These are phyloP conservation scores for Prunus campanulata DNA, from an alignment of 306 rosid genomes.

Conservation along the genomic window DNA sequence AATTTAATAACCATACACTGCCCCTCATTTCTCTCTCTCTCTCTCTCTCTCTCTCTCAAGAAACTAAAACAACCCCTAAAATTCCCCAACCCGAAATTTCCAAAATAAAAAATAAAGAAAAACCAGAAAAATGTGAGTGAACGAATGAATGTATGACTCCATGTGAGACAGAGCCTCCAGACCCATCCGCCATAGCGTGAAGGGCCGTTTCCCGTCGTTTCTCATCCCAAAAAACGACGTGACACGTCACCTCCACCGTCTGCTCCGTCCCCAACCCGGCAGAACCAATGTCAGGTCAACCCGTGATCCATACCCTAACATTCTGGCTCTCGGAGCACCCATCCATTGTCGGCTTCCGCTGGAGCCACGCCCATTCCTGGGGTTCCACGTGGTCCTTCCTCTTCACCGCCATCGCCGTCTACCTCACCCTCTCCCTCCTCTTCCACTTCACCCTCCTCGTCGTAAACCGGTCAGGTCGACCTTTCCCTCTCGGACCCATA, in stretches of 20 bases:
- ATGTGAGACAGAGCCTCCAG: neutral
- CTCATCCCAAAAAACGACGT: neutral
- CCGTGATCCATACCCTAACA: slow-evolving; percentile 30
- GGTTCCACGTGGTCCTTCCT: slow-evolving; percentile 95
- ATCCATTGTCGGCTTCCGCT: slow-evolving; percentile 69
- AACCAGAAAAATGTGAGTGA: neutral
- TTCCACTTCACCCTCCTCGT: slow-evolving; percentile 41
- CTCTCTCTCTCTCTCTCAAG: neutral
- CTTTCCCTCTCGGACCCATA: slow-evolving; percentile 71
- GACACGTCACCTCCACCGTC: slow-evolving; percentile 9
- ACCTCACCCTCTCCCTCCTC: slow-evolving; percentile 43
- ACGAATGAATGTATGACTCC: neutral
- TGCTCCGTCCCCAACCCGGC: slow-evolving; percentile 1
- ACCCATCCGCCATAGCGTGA: neutral
- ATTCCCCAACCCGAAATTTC: neutral
- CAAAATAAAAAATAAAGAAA: neutral
- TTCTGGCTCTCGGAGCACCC: slow-evolving; percentile 95
- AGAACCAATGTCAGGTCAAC: neutral
- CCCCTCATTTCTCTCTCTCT: neutral
- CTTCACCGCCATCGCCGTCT: slow-evolving; percentile 50
- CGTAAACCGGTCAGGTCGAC: slow-evolving; percentile 34
- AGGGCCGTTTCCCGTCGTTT: neutral
- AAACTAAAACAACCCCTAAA: neutral
- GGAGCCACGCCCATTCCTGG: slow-evolving; percentile 70
- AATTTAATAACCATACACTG: neutral